Base-by-base conservation (phyloP, 2,329 filamentous ascomycete species). In the Stachybotrys chlorohalonatus region DNA sequence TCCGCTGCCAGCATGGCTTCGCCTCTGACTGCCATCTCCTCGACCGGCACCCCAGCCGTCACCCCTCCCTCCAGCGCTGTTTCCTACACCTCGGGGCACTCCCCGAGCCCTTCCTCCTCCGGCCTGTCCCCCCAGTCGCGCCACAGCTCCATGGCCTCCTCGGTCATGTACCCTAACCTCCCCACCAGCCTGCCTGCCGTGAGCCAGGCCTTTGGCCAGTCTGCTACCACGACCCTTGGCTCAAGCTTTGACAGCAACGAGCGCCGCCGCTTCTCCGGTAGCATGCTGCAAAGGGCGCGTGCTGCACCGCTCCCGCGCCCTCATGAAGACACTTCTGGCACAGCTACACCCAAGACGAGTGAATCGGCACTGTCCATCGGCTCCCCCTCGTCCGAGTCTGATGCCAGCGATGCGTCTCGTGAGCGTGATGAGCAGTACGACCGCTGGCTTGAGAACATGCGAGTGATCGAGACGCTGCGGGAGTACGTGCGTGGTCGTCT, bases 61-160 rank as follows among this genome's bases (percentile, higher is more conserved):
- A 92, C 88, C 3, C 89, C 88, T 7, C 85, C 87, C 0, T 89
- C 86, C 11, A 89, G 85, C 68, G 81, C 84, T 54, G 78, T 90
- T 66, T 91, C 88, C 0, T 91, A 91, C 72, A 85, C 83, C 46
- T 90, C 88, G 11, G 85, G 85, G 51, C 87, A 91, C 67, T 92
- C 88, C 7, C 88, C 88, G 2, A 81, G 77, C 60, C 83, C 85
- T 31, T 89, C 86, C n/a, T 83, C 81, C 50, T 81, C 85, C 56
- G 85, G 80, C 66, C 78, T 90, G 67, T 89, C 86, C 52, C 86
- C 86, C 1, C 77, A 80, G 49, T 82, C 81, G 11, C 80, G 85
- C 54, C 81, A 85, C 66, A 80, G 77, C 63, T 81, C 81, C 1
- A 79, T 78, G 6, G 71, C 77, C 30, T 82, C 82, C 49, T 80